Base-by-base conservation (phyloP, 2,329 filamentous ascomycete genomes). In the Cytospora schulzeri region DNA sequence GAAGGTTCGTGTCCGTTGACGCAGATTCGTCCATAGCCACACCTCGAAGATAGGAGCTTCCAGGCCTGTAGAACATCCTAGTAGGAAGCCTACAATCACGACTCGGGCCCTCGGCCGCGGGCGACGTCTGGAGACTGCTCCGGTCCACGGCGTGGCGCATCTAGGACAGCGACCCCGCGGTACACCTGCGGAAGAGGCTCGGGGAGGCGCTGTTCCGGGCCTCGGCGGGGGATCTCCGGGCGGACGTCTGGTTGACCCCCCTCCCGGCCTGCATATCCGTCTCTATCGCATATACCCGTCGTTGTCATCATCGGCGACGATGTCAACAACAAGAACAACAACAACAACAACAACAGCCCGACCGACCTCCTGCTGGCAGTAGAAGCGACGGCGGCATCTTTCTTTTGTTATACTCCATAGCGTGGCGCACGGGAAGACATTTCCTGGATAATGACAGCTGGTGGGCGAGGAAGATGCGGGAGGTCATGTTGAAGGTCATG, bases 41-140 rank as follows among this genome's bases (percentile, higher is more conserved):
- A 70, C 77, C 79, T 69, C 76, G 77, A 73, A 80, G 78, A 77
- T 81, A 79, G 76, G 74, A 76, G 72, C 71, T 76, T 71, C 72
- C 69, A 70, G 72, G 72, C 70, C 63, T 66, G 66, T 69, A 69
- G 66, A 50, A 31, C 48, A 63, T 61, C 57, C 56, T 67, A 22
- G 63, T 60, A 52, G 57, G 54, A 60, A 50, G 54, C 17, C 56
- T 65, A 24, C 56, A 57, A 26, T 33, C 58, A 38, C 65, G 50
- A 33, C 35, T 60, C 33, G 33, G 19, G n/a, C 15, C 57, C 38
- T 55, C 38, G 12, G 29, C 4, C 26, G 22, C 41, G 11, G 26
- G n/a, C 50, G 29, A 38, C 50, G 31, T 19, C 29, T 64, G 48
- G 54, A 48, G n/a, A 50, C 28, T 56, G 22, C 15, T 56, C 41